Conservation (phyloP, 148 eudicot species). For the Chenopodium album region DNA sequence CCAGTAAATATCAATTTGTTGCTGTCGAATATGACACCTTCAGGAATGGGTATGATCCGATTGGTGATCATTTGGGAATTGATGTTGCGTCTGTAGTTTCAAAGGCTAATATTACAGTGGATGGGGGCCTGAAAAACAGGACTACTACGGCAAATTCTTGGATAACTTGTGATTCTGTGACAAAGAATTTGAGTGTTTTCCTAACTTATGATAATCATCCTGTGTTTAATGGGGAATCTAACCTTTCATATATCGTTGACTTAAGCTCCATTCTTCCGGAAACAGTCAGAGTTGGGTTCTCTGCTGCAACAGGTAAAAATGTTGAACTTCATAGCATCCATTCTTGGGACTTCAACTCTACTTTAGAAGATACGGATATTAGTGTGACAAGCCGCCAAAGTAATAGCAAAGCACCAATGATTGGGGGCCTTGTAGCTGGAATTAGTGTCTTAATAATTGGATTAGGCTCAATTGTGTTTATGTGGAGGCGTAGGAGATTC, state of each 20-base stretch:
- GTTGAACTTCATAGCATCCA: conserved; percentile 30
- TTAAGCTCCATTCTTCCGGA: conserved; percentile 35
- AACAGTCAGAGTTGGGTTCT: conserved; percentile 28
- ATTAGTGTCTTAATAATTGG: conserved; percentile 10
- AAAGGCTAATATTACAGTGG: conserved; percentile 2
- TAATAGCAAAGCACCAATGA: conserved; percentile 3
- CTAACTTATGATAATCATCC: conserved; percentile 29
- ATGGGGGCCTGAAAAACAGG: conserved; percentile 28
- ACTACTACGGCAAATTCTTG: conserved; percentile 30
- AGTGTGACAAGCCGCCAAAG: not conserved
- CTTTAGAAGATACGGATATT: conserved; percentile 7
- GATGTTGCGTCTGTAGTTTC: conserved; percentile 40
- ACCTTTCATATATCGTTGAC: conserved; percentile 32
- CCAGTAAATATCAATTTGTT: conserved; percentile 27
- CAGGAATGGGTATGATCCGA: conserved; percentile 36
- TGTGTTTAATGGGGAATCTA: conserved; percentile 21
- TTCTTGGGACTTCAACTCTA: conserved; percentile 39
- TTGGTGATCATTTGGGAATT: conserved; percentile 44
- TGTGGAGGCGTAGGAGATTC: conserved; percentile 17
- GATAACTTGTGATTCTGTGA: conserved; percentile 38
- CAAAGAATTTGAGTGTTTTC: conserved; percentile 37
- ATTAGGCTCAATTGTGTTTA: conserved; percentile 11
- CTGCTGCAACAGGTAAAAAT: conserved; percentile 29
- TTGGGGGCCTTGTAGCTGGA: conserved; percentile 22
- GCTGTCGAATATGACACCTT: conserved; percentile 47